Conservation (phyloP, 495 filamentous ascomycete genomes). For the Penicillium odoratum region DNA sequence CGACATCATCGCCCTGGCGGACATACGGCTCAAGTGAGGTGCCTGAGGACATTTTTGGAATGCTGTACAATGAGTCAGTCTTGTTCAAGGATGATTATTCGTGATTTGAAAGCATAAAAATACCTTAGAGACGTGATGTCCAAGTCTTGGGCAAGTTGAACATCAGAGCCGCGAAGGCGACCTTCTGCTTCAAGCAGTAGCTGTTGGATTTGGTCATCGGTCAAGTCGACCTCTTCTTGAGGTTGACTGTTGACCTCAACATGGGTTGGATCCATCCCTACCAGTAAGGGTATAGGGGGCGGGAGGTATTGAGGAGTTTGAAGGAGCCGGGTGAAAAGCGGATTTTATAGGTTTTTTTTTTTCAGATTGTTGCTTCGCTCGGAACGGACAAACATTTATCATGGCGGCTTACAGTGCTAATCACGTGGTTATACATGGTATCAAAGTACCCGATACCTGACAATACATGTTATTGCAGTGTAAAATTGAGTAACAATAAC, state of each 20-base stretch:
- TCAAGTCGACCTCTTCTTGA: conserved; percentile 27
- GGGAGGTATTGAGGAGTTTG: conserved; percentile 12
- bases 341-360: conserved; percentile 31
- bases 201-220: conserved; percentile 60
- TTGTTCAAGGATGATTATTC: neutral
- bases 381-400: conserved; percentile 27
- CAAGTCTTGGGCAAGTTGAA: conserved; percentile 5
- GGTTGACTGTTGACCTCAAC: conserved; percentile 11
- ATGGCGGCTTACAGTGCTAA: too few relatives aligned
- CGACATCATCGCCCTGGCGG: conserved; percentile 41
- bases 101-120: neutral
- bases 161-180: conserved; percentile 46
- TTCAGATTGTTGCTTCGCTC: conserved; percentile 20
- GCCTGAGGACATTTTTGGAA: conserved; percentile 45
- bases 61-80: conserved; percentile 18
- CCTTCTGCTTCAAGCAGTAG: conserved; percentile 65
- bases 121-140: conserved; percentile 25
- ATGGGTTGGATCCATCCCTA: conserved; percentile 24
- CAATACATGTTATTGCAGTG: neutral
- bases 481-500: neutral
- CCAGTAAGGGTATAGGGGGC: conserved; percentile 14
- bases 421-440: neutral
- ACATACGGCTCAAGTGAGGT: conserved; percentile 51
- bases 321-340: conserved; percentile 5
- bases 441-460: neutral